These are phyloP conservation scores for Babesia bigemina DNA, from an alignment of 169 alveolate species.

Conservation along the genomic window DNA sequence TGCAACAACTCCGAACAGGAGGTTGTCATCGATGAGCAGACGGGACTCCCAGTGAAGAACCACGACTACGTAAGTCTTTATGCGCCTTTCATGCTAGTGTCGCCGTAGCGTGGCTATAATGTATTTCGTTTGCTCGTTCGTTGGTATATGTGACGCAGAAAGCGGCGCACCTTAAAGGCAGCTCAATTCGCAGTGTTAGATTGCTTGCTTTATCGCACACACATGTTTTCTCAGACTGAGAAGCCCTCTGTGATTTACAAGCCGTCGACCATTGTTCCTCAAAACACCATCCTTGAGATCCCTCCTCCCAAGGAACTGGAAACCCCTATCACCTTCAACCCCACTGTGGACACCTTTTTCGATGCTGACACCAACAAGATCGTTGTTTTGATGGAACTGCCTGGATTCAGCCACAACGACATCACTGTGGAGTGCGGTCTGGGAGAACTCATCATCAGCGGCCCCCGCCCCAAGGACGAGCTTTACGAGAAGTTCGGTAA, in stretches of 20 bases:
- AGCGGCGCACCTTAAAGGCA: neutral
- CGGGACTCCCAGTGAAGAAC: conserved; percentile 39
- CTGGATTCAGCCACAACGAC: conserved; percentile 75
- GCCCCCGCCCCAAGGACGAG: conserved; percentile 80
- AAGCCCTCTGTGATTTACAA: conserved; percentile 78
- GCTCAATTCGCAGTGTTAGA: neutral
- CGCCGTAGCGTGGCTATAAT: too few relatives aligned
- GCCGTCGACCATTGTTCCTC: conserved; percentile 74
- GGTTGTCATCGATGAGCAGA: conserved; percentile 54
- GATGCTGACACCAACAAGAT: conserved; percentile 71
- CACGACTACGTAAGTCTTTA: conserved; percentile 64
- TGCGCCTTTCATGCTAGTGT: neutral
- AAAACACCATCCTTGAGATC: conserved; percentile 76
- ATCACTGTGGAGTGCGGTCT: conserved; percentile 75
- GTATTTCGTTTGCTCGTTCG: too few relatives aligned
- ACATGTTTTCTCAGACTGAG: conserved; percentile 47
- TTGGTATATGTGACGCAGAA: conserved; percentile 9
- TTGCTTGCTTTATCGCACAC: neutral
- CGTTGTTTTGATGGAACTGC: conserved; percentile 76
- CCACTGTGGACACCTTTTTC: conserved; percentile 78
- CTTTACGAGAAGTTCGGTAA: conserved; percentile 78
- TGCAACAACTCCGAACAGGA: conserved; percentile 66
- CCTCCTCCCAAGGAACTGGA: conserved; percentile 76
- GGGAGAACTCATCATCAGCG: conserved; percentile 72
- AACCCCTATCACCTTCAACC: conserved; percentile 73